Base-by-base conservation (phyloP, 1,139 yeast genomes). In the Yamadazyma jaroonii region DNA sequence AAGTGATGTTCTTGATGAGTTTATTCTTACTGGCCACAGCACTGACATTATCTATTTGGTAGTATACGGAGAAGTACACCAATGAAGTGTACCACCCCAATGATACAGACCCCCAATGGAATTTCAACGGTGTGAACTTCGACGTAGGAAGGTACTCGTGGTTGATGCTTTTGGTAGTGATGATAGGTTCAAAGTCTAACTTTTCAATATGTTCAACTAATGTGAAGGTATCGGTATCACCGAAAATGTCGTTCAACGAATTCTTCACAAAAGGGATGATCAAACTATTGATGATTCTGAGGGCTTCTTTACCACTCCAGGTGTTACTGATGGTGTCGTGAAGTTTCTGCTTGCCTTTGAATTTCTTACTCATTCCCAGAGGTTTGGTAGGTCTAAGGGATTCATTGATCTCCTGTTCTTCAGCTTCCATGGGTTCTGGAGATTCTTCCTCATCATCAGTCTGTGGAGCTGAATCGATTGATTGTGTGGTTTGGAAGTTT, bases 11-110 rank as follows among this genome's bases (percentile, higher is more conserved):
- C 35, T 57, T 59, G 50, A 67, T 58, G 11, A 68, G 49, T 23
- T 56, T 57, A 31, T 52, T 58, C 35, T 51, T 55, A 4, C 65
- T 61, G 9, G 58, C 50, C 31, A 45, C 46, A n/a, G 30, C 32
- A 25, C 46, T 46, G 3, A 57, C 53, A 12, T 34, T 42, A 29
- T 64, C 67, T 9, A 69, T 65, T 17, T 71, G 59, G 35, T 74
- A 72, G 53, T 77, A 86, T 1, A 86, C 72, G 37, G 72, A 67
- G 1, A 83, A 78, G 81, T 89, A 86, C 25, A 86, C 53, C 11
- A 84, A 62, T 10, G 85, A 75, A 32, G 75, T 69, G 54, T 86
- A 82, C 96, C 96, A 88, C 0, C 90, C 89, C 27, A 85, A 64
- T 0, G 92, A 78, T 7, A 73, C 50, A 31, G 65, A 64, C 32